Percentiles rank a stretch among this genome's conserved stretches.
These are phyloP conservation scores for Cicer pinnatifidum DNA, from an alignment of 306 rosid genomes.

Conservation along the genomic window DNA sequence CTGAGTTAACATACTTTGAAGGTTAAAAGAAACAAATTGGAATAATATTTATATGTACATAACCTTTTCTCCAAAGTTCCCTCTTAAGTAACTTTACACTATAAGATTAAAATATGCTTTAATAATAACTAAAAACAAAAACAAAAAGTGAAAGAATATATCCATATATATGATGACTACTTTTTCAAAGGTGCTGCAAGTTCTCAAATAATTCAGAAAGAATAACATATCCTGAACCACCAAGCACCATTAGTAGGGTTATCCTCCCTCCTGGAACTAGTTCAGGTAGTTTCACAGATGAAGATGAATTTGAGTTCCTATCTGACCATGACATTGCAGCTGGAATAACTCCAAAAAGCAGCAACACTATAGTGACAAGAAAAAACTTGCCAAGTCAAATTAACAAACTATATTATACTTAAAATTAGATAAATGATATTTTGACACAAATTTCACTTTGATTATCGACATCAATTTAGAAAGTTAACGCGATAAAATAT, in stretches of 20 bases:
- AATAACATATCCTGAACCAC: constrained; percentile 68
- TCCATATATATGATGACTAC: neutral
- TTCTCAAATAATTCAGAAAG: constrained; percentile 63
- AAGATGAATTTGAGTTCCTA: constrained; percentile 59
- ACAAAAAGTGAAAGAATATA: constrained; percentile 16
- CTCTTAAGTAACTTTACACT: constrained; percentile 1
- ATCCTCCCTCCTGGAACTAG: constrained; percentile 85
- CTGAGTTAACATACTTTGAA: neutral
- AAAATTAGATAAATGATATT: too few species aligned
- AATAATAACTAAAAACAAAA: neutral
- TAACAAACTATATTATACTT: too few species aligned
- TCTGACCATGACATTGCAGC: constrained; percentile 87
- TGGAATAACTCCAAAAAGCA: constrained; percentile 77
- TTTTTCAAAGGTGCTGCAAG: constrained; percentile 53
- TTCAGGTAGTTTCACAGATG: constrained; percentile 54
- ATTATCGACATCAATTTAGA: too few species aligned
- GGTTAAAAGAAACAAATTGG: constrained; percentile 24
- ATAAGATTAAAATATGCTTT: constrained; percentile 16
- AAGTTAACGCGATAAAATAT: too few species aligned
- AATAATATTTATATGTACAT: constrained; percentile 17
- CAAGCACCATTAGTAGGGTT: constrained; percentile 67
- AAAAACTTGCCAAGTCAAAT: constrained; percentile 31
- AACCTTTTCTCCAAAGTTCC: constrained; percentile 7
- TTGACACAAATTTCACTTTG: too few species aligned
- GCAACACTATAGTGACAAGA: constrained; percentile 55